Base-by-base conservation (phyloP, 768 basidiomycete species). In the Suillus paluster region DNA sequence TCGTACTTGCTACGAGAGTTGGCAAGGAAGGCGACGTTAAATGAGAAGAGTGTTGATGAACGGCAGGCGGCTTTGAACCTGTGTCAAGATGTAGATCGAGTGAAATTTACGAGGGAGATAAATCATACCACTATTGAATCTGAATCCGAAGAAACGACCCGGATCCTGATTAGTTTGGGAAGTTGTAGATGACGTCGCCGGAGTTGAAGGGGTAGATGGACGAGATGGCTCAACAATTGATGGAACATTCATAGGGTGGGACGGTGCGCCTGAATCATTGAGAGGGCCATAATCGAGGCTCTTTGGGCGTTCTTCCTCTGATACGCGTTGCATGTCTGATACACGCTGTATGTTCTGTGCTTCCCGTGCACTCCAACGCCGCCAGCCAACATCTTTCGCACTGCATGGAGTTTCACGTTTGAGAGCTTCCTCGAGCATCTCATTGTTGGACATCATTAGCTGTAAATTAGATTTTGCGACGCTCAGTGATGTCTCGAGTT, bases 401-500 rank as follows among this genome's bases (percentile, higher is more conserved):
- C 74, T 79, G 17, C 80, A 81, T 0, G 84, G 79, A 0, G 80
- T 83, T 62, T 86, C 85, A 50, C 81, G 78, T 66, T 78, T 80
- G 25, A 98, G 80, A 12, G 94, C 93, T 61, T 95, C 95, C 71
- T 97, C 95, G 9, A 97, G 86, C 95, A 97, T 97, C 72, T 98
- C 95, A 68, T 93, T 94, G 71, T 98, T 98, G 25, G 90, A 87
- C 57, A 93, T 88, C 14, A 95, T 90, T 45, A 98, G 85, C 63
- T 92, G 87, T 3, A 98, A 84, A 70, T 98, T 98, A 0, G 94
- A 96, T 68, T 88, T 89, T 49, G 94, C 85, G 59, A 97, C 86
- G 61, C 91, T 94, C 23, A 97, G 81, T 59, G 92, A 87, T 11
- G 92, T 91, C 73, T 94, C 88, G 33, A 96, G 85, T 58, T 95